Evolutionary conservation across 108 stramenopile species (phyloP), one percentile per base, ranked within the genome.

Genomic region (Nitzschia inconspicua): DNA sequence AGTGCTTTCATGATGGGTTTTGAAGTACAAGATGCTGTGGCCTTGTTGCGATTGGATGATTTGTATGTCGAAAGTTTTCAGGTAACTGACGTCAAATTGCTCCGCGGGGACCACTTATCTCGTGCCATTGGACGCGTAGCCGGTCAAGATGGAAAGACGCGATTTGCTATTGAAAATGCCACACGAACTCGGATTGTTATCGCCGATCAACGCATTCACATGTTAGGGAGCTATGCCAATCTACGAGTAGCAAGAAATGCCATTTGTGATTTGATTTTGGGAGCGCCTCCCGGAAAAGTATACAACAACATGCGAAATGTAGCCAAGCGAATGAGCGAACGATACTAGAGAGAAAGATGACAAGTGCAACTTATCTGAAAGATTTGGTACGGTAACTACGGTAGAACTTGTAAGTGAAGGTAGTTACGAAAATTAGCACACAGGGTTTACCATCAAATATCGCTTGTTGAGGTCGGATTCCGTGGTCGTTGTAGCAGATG

Each of bases 281-380:
- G 99, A 40, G 97, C 99, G 19, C 98, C 98, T 11, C 99, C 99
- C n/a, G 99, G 99, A 28, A 99, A 98, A 73, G 98, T 99, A 13
- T 99, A 99, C 72, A 99, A 99, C 72, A 97, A 95, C 51, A 98
- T 99, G 97, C 82, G 98, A 28, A 96, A 95, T 68, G 98, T 98
- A 10, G 95, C 96, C 4, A 93, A 91, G 65, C 79, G 99, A 32
- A 93, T 99, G 95, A 95, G 76, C 62, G 96, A 98, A 68, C 87
- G 97, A 47, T 98, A 96, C 63, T 98, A 54, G 37, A 39, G n/a
- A n/a, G n/a, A n/a, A n/a, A n/a, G n/a, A n/a, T n/a, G n/a, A n/a
- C n/a, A n/a, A n/a, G n/a, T n/a, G n/a, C n/a, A n/a, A n/a, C n/a
- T n/a, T n/a, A n/a, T n/a, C n/a, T n/a, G n/a, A n/a, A n/a, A n/a